phyloP scores from a whole-genome alignment of 805 yeast species.

The Candida insectorum region DNA sequence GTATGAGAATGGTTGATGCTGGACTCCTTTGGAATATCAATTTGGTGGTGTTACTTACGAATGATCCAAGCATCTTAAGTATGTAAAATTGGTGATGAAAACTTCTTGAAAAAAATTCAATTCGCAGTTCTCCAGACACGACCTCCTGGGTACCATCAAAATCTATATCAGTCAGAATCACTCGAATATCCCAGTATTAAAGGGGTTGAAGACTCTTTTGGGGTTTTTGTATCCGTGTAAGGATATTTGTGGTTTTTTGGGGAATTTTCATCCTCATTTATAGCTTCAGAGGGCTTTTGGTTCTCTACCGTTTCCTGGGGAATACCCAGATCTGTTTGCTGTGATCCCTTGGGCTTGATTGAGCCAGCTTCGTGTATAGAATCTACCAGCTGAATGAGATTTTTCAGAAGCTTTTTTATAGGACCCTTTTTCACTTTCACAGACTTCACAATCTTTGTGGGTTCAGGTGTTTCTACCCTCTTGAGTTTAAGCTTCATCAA shows the following conservation, averaged over 20 bases:
- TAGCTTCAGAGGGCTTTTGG: too few species aligned
- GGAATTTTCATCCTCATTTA: too few species aligned
- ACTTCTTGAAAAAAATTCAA: slow-evolving; percentile 1
- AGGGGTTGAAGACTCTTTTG: neutral
- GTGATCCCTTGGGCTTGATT: too few species aligned
- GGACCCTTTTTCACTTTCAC: too few species aligned
- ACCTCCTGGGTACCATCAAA: neutral
- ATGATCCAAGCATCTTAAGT: slow-evolving; percentile 4
- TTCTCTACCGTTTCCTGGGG: too few species aligned
- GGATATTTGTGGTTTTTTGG: too few species aligned
- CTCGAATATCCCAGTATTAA: slow-evolving; percentile 5
- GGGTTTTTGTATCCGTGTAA: neutral
- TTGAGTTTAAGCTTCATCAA: slow-evolving; percentile 10
- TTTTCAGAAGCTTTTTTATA: too few species aligned
- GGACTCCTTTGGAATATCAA: slow-evolving; percentile 8
- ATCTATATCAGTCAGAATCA: slow-evolving; percentile 5
- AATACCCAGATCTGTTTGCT: too few species aligned
- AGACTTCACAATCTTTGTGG: too few species aligned
- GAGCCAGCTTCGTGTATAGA: too few species aligned
- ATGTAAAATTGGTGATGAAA: neutral
- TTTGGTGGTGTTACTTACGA: slow-evolving; percentile 5
- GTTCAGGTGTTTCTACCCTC: slow-evolving; percentile 1
- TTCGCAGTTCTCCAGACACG: slow-evolving; percentile 4
- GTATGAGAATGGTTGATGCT: slow-evolving; percentile 21
- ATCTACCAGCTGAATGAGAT: too few species aligned